Evolutionary conservation across 805 yeast species (phyloP).

Genomic region (Ogataea nakhonphanomensis): DNA sequence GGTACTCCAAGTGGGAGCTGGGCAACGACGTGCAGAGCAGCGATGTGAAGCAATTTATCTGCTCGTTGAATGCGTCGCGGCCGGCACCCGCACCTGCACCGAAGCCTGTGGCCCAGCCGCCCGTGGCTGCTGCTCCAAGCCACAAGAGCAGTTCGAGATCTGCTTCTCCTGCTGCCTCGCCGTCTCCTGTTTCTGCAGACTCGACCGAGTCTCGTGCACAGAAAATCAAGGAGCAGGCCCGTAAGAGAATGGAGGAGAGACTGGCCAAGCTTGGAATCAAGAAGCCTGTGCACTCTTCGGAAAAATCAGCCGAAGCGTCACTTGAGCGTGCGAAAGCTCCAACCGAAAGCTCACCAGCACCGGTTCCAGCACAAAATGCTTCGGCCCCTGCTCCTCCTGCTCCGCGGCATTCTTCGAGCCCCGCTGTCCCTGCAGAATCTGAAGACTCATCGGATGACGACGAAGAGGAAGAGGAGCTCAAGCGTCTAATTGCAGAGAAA

Average conservation of each 20-base stretch:
- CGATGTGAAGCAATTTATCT: constrained; percentile 60
- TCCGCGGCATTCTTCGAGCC: constrained; percentile 16
- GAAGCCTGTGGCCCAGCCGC: not conserved
- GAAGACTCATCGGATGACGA: constrained; percentile 25
- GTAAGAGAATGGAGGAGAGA: constrained; percentile 78
- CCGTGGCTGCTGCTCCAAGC: not conserved
- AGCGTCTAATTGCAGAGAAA: constrained; percentile 45
- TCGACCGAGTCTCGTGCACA: constrained; percentile 41
- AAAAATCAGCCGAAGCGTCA: no score
- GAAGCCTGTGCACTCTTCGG: constrained; percentile 32
- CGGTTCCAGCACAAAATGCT: no score
- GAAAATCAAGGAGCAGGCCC: constrained; percentile 78
- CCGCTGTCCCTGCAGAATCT: not conserved
- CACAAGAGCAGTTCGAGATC: not conserved
- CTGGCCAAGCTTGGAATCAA: constrained; percentile 76
- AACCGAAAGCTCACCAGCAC: no score
- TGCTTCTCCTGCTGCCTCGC: not conserved
- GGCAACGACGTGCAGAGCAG: constrained; percentile 73
- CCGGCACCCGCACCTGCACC: constrained; percentile 16
- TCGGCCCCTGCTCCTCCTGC: constrained; percentile 14
- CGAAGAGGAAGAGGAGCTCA: constrained; percentile 46
- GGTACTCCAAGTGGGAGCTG: constrained; percentile 71
- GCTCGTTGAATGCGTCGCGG: constrained; percentile 42
- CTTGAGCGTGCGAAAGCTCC: no score
- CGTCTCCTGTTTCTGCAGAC: not conserved